Percentiles rank a stretch among this genome's conserved stretches.
phyloP scores from a whole-genome alignment of 1,139 yeast genomes.

The Protomyces macrosporus region DNA sequence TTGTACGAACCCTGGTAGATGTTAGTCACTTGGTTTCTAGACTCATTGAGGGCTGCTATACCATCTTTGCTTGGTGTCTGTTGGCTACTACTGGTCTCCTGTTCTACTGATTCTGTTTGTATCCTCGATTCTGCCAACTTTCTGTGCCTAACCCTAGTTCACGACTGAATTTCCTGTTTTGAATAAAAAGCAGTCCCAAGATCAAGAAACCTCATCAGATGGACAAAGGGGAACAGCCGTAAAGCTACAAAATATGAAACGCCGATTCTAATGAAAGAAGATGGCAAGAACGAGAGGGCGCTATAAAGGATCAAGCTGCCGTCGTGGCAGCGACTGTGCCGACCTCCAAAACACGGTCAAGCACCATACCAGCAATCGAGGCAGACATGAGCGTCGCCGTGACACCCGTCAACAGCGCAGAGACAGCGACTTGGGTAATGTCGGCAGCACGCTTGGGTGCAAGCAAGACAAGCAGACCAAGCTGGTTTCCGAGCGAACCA shows the following conservation, averaged over 20 bases:
- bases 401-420: constrained; percentile 54
- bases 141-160: neutral
- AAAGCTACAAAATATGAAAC: no score
- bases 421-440: constrained; percentile 47
- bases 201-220: neutral
- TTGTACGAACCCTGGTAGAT: constrained; percentile 91
- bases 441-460: constrained; percentile 53
- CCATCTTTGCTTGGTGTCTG: neutral
- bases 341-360: constrained; percentile 36
- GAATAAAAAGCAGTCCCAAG: neutral
- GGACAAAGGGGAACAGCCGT: neutral
- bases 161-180: neutral
- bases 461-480: constrained; percentile 58
- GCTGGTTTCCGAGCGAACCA: constrained; percentile 60
- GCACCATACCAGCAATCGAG: constrained; percentile 63
- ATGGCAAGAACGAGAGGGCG: no score
- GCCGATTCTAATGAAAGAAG: no score
- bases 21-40: neutral
- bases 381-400: constrained; percentile 57
- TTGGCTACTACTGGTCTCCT: neutral
- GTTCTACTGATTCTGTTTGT: neutral
- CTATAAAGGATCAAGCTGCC: neutral
- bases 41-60: neutral
- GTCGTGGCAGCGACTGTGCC: neutral
- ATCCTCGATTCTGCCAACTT: neutral